Percentiles rank a stretch among this genome's conserved stretches.
Conservation (phyloP, 2,329 filamentous ascomycete genomes). For the Fusarium keratoplasticum region DNA sequence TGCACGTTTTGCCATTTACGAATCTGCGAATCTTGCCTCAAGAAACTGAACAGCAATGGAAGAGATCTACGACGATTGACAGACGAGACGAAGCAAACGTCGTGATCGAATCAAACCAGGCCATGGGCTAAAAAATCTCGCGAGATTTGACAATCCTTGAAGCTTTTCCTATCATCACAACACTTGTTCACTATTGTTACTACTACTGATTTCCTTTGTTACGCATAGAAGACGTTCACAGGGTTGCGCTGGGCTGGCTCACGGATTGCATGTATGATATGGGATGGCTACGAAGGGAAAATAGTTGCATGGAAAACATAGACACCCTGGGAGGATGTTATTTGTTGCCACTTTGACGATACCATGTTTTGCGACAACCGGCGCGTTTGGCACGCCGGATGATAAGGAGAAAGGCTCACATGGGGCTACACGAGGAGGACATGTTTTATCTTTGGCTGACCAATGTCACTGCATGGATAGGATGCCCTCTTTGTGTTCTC, state of each 20-base stretch:
- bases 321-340: conserved; percentile 15
- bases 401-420: not conserved
- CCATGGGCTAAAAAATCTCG: not conserved
- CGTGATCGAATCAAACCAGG: not conserved
- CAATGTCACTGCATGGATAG: conserved; percentile 15
- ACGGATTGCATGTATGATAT: conserved; percentile 41
- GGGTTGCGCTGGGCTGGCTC: conserved; percentile 14
- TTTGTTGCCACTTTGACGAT: conserved; percentile 33
- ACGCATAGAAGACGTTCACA: conserved; percentile 26
- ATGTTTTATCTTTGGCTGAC: conserved; percentile 13
- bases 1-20: conserved; percentile 65
- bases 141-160: conserved; percentile 1
- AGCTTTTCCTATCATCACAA: conserved; percentile 8
- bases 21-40: conserved; percentile 62
- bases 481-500: conserved; percentile 11
- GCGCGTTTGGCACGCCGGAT: conserved; percentile 19
- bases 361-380: conserved; percentile 23
- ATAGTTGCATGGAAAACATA: conserved; percentile 25
- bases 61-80: conserved; percentile 59
- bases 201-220: conserved; percentile 32
- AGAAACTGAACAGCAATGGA: conserved; percentile 54
- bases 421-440: conserved; percentile 1
- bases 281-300: conserved; percentile 4
- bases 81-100: conserved; percentile 37
- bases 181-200: not conserved